Base-by-base conservation (phyloP, 2,329 filamentous ascomycete genomes). In the Chaetomium olivaceum region DNA sequence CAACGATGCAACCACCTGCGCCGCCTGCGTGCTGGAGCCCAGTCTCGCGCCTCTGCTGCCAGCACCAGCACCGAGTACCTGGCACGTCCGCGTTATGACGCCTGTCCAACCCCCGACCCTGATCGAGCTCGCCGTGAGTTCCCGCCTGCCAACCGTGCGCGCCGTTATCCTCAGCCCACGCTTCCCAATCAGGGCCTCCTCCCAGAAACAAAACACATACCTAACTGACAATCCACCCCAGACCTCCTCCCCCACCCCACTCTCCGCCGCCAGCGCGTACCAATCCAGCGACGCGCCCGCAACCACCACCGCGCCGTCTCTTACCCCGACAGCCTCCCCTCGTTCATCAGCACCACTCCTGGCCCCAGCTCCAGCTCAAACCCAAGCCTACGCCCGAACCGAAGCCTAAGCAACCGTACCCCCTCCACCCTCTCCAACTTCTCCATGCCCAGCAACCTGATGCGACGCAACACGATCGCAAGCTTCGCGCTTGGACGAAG, bases 41-140 rank as follows among this genome's bases (percentile, higher is more conserved):
- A 29, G 2, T 43, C 50, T 4, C 59, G 33, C 3, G 29, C 48
- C 12, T 54, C 59, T 9, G 31, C 19, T 21, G 12, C 59, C 3
- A 61, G 21, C 59, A 55, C 27, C 46, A 51, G 43, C 56, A 48
- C 56, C 29, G 43, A 51, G 14, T 36, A 36, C 27, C 27, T 51
- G 21, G 46, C 58, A 9, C 58, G 48, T 12, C 43, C 27, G 27
- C 8, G 36, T 2, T 29, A 58, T 36, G 4, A 4, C 39, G 8
- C 23, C 39, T 48, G 39, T n/a, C 50, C 25, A 25, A 52, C 11
- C 23, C 50, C 25, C 16, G 50, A 52, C 14, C 4, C 36, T 6
- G 23, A 27, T 31, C 23, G 19, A 43, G 36, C 36, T 43, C 50
- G 23, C 25, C 50, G 50, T 52, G 27, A 52, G 50, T 51, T 25